A percentile compares a stretch with the other conserved stretches of the same genome.
phyloP scores from a whole-genome alignment of 2,329 filamentous ascomycete genomes.

The Fusarium verrucosum region DNA sequence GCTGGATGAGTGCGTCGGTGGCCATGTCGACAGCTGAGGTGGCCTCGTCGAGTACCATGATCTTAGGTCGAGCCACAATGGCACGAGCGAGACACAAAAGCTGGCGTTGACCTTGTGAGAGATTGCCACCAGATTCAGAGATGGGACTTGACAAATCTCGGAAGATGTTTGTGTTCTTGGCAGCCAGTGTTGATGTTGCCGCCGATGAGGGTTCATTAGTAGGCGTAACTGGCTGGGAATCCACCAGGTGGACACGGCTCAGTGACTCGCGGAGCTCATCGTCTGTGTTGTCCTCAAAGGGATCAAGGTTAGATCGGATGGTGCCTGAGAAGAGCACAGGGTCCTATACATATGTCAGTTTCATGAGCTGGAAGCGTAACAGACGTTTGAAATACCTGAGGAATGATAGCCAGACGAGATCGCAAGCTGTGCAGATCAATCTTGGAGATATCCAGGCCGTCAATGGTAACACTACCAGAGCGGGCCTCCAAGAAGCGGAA shows the following conservation, averaged over 20 bases:
- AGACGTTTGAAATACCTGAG: conserved; percentile 55
- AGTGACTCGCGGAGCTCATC: conserved; percentile 75
- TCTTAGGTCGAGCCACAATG: conserved; percentile 75
- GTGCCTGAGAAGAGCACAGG: conserved; percentile 85
- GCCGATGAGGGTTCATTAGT: conserved; percentile 52
- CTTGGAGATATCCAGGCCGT: conserved; percentile 78
- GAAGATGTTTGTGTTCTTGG: conserved; percentile 72
- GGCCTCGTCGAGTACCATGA: conserved; percentile 84
- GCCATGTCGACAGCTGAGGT: conserved; percentile 82
- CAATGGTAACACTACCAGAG: conserved; percentile 73
- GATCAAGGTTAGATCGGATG: conserved; percentile 78
- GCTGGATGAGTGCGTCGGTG: conserved; percentile 78
- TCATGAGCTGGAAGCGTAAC: background rate
- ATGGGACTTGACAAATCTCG: conserved; percentile 68
- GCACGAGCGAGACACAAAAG: conserved; percentile 78
- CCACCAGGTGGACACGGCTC: conserved; percentile 73
- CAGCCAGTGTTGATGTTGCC: conserved; percentile 45
- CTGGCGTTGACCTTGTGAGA: conserved; percentile 80
- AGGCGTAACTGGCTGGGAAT: conserved; percentile 53
- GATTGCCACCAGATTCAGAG: conserved; percentile 76
- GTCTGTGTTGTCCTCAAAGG: conserved; percentile 76
- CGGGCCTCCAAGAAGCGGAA: conserved; percentile 80
- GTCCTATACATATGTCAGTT: conserved; percentile 59
- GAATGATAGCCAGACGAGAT: conserved; percentile 81
- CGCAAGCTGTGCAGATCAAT: conserved; percentile 76